Evolutionary conservation across 306 rosid species (phyloP).

Genomic region (Abrus pulchellus): DNA sequence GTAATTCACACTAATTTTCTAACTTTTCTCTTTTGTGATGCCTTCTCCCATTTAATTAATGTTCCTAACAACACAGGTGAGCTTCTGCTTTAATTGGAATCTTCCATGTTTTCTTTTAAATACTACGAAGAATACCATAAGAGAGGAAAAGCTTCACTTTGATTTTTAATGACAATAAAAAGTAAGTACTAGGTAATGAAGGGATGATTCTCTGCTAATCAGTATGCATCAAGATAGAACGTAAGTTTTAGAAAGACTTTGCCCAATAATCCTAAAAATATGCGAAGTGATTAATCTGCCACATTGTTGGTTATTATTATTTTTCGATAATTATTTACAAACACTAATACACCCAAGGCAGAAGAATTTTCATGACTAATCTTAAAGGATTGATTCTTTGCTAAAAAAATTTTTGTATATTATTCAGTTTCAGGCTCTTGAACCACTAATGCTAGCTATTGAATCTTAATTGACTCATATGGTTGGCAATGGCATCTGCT

Average conservation of each 20-base stretch:
- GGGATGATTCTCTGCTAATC: background rate
- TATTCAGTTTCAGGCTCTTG: background rate
- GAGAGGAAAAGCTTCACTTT: background rate
- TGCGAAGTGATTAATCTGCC: background rate
- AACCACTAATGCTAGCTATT: background rate
- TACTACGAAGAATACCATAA: background rate
- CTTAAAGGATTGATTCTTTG: too few relatives aligned
- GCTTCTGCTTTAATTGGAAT: slow-evolving; percentile 33
- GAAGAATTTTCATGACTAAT: too few relatives aligned
- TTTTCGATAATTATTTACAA: background rate
- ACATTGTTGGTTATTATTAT: slow-evolving; percentile 14
- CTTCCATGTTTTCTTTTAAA: slow-evolving; percentile 8
- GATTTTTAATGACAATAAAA: slow-evolving; percentile 17
- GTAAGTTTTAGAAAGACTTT: background rate
- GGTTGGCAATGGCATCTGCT: slow-evolving; percentile 1
- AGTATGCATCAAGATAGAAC: too few relatives aligned
- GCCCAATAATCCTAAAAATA: background rate
- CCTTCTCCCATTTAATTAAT: slow-evolving; percentile 16
- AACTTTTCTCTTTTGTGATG: slow-evolving; percentile 23
- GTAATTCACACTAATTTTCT: slow-evolving; percentile 16
- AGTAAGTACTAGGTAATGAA: background rate
- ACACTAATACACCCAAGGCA: too few relatives aligned
- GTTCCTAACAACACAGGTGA: background rate
- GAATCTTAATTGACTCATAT: background rate
- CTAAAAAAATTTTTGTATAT: too few relatives aligned